These are phyloP conservation scores for Nelumbo lutea DNA, from an alignment of 164 flowering plant genomes.

Conservation along the genomic window DNA sequence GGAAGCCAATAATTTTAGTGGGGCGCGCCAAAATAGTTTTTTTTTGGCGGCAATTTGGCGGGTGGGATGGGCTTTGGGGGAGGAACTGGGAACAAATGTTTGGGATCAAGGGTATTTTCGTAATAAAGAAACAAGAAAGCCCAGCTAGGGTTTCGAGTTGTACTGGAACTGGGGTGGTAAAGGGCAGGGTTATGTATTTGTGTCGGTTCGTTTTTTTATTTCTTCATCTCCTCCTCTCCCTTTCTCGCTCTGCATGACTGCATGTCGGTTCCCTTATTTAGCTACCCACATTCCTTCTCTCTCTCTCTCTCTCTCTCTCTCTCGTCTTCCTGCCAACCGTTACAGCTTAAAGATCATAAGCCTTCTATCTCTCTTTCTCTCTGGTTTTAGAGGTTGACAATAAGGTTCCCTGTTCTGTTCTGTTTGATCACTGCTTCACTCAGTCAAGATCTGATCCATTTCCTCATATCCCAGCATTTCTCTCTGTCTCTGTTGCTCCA, in stretches of 20 bases:
- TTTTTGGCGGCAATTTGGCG: conserved; percentile 8
- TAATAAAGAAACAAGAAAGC: neutral
- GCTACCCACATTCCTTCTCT: neutral
- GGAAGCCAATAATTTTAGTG: no score
- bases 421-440: neutral
- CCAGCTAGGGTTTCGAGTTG: conserved; percentile 14
- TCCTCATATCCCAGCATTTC: neutral
- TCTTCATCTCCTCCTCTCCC: neutral
- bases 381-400: no score
- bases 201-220: conserved; percentile 11
- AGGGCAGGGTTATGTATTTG: neutral
- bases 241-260: conserved; percentile 7
- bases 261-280: conserved; percentile 6
- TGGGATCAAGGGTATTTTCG: conserved; percentile 5
- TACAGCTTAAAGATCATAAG: neutral
- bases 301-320: neutral
- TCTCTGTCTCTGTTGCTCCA: neutral
- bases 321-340: neutral
- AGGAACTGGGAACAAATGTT: neutral
- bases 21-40: no score
- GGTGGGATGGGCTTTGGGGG: neutral
- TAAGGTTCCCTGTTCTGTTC: no score
- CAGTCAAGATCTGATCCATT: neutral
- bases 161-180: neutral
- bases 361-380: no score